Conservation (phyloP, 495 filamentous ascomycete genomes). For the Neurospora sublineolata region DNA sequence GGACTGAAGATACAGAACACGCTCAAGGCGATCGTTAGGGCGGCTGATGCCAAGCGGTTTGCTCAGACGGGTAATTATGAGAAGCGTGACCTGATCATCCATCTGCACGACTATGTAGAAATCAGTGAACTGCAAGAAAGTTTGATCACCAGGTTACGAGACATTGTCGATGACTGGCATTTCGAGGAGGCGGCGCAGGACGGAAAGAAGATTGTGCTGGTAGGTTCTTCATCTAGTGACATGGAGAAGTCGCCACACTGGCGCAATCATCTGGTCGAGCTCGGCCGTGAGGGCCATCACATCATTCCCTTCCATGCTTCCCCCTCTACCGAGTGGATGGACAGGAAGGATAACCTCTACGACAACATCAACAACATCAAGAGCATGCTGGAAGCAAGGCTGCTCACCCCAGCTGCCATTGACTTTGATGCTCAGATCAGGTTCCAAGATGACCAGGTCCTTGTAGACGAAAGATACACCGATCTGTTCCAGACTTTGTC, state of each 20-base stretch:
- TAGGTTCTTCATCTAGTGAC: constrained; percentile 50
- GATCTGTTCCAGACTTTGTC: constrained; percentile 1
- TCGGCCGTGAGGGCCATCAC: constrained; percentile 19
- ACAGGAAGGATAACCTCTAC: constrained; percentile 19
- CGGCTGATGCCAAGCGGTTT: constrained; percentile 17
- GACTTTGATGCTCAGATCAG: constrained; percentile 9
- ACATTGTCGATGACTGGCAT: constrained; percentile 55
- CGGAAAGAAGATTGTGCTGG: constrained; percentile 60
- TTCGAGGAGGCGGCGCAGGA: constrained; percentile 18
- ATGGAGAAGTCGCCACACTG: constrained; percentile 18
- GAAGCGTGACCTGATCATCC: constrained; percentile 46
- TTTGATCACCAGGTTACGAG: constrained; percentile 51
- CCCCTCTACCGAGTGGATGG: constrained; percentile 2
- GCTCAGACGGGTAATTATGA: neutral
- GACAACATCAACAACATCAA: constrained; percentile 33
- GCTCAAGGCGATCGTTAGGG: constrained; percentile 26
- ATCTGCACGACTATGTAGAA: constrained; percentile 71
- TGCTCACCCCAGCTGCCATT: constrained; percentile 8
- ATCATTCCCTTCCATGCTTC: constrained; percentile 20
- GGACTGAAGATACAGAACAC: constrained; percentile 31
- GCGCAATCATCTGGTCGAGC: constrained; percentile 20
- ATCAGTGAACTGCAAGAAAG: constrained; percentile 53
- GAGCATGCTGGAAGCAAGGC: constrained; percentile 23
- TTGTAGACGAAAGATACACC: constrained; percentile 4
- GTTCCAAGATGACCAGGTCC: neutral